Percentiles rank a stretch among this genome's conserved stretches.
Evolutionary conservation across 495 filamentous ascomycete species (phyloP).

Genomic region (Bombardia bombarda): DNA sequence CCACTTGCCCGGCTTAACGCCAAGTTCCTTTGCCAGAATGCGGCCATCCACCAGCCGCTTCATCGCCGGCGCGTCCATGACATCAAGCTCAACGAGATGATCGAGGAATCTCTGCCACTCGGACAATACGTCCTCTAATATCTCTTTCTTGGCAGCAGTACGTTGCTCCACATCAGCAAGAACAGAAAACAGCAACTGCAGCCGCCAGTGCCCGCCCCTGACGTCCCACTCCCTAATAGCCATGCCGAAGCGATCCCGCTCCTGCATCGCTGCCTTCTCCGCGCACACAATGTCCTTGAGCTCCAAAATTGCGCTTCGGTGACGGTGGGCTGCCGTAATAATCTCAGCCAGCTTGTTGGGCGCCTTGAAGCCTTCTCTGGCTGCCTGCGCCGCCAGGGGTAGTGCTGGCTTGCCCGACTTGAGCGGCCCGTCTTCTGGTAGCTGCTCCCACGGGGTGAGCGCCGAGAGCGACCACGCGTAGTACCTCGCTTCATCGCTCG

Average conservation of each 20-base stretch:
- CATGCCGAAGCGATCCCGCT: constrained; percentile 56
- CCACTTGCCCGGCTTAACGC: constrained; percentile 65
- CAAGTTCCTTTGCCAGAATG: constrained; percentile 53
- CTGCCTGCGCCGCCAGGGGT: constrained; percentile 47
- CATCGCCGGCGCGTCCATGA: constrained; percentile 42
- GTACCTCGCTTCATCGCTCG: constrained; percentile 51
- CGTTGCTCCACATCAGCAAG: constrained; percentile 53
- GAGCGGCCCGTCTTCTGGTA: constrained; percentile 34
- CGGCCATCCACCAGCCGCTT: constrained; percentile 60
- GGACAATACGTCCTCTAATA: constrained; percentile 27
- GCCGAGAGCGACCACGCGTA: constrained; percentile 70
- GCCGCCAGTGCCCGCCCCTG: constrained; percentile 57
- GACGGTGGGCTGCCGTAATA: constrained; percentile 52
- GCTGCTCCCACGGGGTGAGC: constrained; percentile 65
- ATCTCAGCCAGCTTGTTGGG: constrained; percentile 63
- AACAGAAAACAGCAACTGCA: constrained; percentile 63
- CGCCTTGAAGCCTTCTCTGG: constrained; percentile 70
- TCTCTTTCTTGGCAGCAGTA: constrained; percentile 9
- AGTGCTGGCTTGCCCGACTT: constrained; percentile 36
- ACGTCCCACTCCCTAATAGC: constrained; percentile 68
- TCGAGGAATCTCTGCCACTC: constrained; percentile 50
- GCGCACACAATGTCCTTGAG: constrained; percentile 44
- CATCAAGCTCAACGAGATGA: constrained; percentile 42
- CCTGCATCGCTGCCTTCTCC: constrained; percentile 20
- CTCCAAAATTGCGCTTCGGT: constrained; percentile 51